A percentile compares a stretch with the other conserved stretches of the same genome.
phyloP scores from a whole-genome alignment of 1,139 yeast genomes.

The Saccharomyces hybrid region DNA sequence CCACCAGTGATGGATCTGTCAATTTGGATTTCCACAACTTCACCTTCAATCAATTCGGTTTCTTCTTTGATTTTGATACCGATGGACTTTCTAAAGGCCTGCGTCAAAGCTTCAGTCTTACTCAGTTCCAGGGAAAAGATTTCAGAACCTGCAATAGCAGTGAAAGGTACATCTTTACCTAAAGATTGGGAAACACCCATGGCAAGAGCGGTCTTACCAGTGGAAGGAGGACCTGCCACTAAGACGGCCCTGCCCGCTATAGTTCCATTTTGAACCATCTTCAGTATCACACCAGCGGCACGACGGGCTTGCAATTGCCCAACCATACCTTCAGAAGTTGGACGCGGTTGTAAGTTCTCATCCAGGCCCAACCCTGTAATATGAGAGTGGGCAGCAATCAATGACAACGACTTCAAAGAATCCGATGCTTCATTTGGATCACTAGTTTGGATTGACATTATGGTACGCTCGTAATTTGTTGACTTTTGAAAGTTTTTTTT shows the following conservation, averaged over 20 bases:
- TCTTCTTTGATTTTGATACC: constrained; percentile 95
- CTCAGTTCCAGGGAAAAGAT: constrained; percentile 83
- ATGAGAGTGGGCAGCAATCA: constrained; percentile 95
- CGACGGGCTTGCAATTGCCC: constrained; percentile 92
- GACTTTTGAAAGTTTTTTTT: not conserved
- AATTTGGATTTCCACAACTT: constrained; percentile 95
- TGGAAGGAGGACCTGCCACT: constrained; percentile 96
- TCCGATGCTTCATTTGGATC: constrained; percentile 37
- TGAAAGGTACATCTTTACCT: constrained; percentile 90
- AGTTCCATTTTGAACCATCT: constrained; percentile 87
- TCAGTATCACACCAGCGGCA: constrained; percentile 90
- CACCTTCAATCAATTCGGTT: constrained; percentile 96
- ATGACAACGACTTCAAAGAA: constrained; percentile 49
- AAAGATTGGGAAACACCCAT: constrained; percentile 89
- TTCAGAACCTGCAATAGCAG: constrained; percentile 91
- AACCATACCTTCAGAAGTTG: constrained; percentile 86
- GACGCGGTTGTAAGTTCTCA: constrained; percentile 78
- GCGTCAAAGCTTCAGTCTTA: constrained; percentile 92
- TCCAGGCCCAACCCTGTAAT: constrained; percentile 92
- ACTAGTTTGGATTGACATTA: constrained; percentile 40
- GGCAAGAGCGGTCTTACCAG: constrained; percentile 98
- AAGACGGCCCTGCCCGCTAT: constrained; percentile 96
- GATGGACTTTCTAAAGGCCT: constrained; percentile 90
- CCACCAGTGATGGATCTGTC: constrained; percentile 96
- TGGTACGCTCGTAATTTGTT: not conserved